phyloP scores from a whole-genome alignment of 441 rosid genomes.

The Adansonia madagascariensis region DNA sequence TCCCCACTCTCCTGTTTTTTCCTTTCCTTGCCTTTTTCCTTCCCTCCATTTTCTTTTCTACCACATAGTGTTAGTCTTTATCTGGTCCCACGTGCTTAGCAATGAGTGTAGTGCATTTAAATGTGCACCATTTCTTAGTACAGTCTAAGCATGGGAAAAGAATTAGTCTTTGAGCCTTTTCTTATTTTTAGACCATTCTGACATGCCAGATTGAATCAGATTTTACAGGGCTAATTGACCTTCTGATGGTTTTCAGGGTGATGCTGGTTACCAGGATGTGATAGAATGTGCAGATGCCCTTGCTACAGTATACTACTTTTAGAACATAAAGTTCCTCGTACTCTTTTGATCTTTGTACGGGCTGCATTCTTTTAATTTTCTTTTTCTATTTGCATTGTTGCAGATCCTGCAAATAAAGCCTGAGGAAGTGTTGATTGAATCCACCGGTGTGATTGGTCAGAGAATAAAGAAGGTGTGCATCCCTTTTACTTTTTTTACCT shows the following conservation, averaged over 20 bases:
- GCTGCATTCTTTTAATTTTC: constrained; percentile 5
- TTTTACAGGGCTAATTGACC: constrained; percentile 27
- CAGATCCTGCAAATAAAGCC: constrained; percentile 69
- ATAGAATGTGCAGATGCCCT: constrained; percentile 73
- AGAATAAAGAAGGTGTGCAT: constrained; percentile 76
- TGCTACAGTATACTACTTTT: constrained; percentile 53
- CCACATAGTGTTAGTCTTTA: constrained; percentile 8
- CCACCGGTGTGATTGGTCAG: constrained; percentile 94
- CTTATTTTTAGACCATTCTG: neutral
- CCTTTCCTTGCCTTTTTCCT: neutral
- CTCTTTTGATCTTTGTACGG: constrained; percentile 24
- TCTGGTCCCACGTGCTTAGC: neutral
- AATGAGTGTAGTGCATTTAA: neutral
- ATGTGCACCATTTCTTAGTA: neutral
- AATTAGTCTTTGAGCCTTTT: neutral
- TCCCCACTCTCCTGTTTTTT: neutral
- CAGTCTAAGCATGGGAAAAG: neutral
- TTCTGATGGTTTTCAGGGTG: constrained; percentile 64
- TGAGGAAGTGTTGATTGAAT: constrained; percentile 77
- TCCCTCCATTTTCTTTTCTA: neutral
- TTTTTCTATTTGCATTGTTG: constrained; percentile 24
- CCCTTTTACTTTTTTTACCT: neutral
- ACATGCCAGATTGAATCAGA: constrained; percentile 16
- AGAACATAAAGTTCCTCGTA: constrained; percentile 15
- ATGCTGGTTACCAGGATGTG: constrained; percentile 87